Base-by-base conservation (phyloP, 1,284 basidiomycete genomes). In the Uromyces viciae-fabae region DNA sequence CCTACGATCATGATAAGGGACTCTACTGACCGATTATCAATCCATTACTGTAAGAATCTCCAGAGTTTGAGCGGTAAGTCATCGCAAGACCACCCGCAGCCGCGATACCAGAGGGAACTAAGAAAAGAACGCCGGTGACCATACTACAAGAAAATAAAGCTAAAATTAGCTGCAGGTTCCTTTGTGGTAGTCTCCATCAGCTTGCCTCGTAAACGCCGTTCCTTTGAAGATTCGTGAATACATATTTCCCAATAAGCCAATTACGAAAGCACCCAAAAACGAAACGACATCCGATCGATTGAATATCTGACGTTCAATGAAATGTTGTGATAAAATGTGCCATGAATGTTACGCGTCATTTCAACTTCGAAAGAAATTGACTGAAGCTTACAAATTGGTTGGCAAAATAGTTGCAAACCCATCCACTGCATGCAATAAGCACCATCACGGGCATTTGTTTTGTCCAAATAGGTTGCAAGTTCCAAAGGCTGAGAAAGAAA, bases 201-300 rank as follows among this genome's bases (percentile, higher is more conserved):
- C 92, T 92, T 94, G 94, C 4, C 91, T 91, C 5, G 93, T 93
- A 86, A 94, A 94, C 33, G 93, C 93, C 3, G 93, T 94, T 14
- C 93, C 93, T n/a, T 91, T 90, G 89, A 93, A 92, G 84, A 90
- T 90, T 78, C 93, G 88, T 80, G 93, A 94, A 85, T 94, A 94
- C 0, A 92, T 86, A 84, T 94, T 94, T 0, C 93, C 93, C 33
- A 94, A 88, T 42, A 94, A 83, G 79, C 93, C 93, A 58, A 94
- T 91, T 9, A 91, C 92, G 83, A 94, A 94, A 33, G 93, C 92
- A 2, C 93, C 93, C 83, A 94, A 92, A n/a, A 92, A 91, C 56
- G 91, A 92, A 28, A 94, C 92, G 71, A 94, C 88, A 84, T 94
- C 93, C 3, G 91, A 92, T 28, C 92, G 90, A 86, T 93, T 91